Evolutionary conservation across 2,329 filamentous ascomycete species (phyloP), one percentile per base, ranked within the genome.

Genomic region (Hypoxylon sp.): DNA sequence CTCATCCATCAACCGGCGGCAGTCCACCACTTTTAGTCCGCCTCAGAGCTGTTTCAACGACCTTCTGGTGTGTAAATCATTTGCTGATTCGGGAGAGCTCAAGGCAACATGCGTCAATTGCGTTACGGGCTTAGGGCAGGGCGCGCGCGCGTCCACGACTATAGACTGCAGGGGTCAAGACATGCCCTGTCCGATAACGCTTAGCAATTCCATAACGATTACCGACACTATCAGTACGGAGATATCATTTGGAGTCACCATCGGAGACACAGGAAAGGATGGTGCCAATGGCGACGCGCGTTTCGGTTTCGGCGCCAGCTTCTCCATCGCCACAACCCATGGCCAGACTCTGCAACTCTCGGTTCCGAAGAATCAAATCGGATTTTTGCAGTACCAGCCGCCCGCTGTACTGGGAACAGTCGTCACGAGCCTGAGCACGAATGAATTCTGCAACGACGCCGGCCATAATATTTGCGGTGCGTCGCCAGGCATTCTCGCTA

Each of bases 241-340:
- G 6, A 8, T 42, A 42, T 42, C 40, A 42, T 42, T 42, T 20
- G 40, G 40, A n/a, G 40, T 42, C 40, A 42, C 40, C 40, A 42
- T 42, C 17, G 40, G 40, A 8, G 40, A 42, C 40, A 42, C 40
- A 2, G 40, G 40, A 42, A 20, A 42, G 40, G 5, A 6, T 20
- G 40, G 40, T 17, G 40, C 40, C n/a, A 42, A 7, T 42, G 40
- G 40, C n/a, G 40, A 42, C n/a, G 40, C 40, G n/a, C 40, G 40
- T 42, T 42, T 42, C 40, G 40, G 40, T n/a, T 42, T 42, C 40
- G 40, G 40, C 40, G n/a, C 17, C 6, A 42, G 40, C n/a, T 42
- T 42, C 40, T 42, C 40, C n/a, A 10, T 42, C 8, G n/a, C 40
- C 40, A 42, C 40, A 42, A 17, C 40, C 40, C 40, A 7, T 20